Evolutionary conservation across 1,284 basidiomycete species (phyloP).

Genomic region (Macrocystidia cucumis): DNA sequence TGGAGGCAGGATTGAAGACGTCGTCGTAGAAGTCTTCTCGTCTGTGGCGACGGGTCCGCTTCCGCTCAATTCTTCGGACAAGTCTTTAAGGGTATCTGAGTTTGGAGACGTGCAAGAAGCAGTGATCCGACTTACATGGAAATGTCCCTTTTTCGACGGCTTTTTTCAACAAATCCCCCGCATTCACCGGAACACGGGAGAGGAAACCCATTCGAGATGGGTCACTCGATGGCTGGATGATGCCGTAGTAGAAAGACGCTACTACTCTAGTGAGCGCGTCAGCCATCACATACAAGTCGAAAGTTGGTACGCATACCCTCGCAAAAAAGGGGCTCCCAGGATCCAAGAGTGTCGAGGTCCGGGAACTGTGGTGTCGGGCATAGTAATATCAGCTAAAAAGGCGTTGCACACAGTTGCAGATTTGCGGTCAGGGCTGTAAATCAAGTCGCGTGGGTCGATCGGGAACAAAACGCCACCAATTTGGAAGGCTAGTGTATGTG

Average conservation of each 20-base stretch:
- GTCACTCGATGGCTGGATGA: constrained; percentile 39
- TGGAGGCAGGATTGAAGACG: too few species aligned
- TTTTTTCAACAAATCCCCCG: constrained; percentile 26
- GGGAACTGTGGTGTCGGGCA: constrained; percentile 17
- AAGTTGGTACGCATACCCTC: constrained; percentile 26
- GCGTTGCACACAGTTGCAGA: constrained; percentile 39
- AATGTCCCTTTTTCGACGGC: constrained; percentile 26
- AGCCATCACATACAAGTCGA: not conserved
- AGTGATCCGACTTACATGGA: too few species aligned
- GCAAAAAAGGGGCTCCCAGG: constrained; percentile 46
- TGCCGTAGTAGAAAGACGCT: constrained; percentile 60
- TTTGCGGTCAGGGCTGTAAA: constrained; percentile 28
- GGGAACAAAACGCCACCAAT: constrained; percentile 59
- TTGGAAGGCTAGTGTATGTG: constrained; percentile 50
- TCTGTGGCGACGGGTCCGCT: too few species aligned
- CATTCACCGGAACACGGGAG: constrained; percentile 55
- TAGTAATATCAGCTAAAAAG: constrained; percentile 47
- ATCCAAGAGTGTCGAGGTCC: constrained; percentile 46
- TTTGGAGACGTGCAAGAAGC: too few species aligned
- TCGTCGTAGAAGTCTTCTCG: too few species aligned
- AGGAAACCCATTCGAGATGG: constrained; percentile 63
- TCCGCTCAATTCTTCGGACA: too few species aligned
- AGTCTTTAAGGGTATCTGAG: too few species aligned
- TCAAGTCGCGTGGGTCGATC: constrained; percentile 62
- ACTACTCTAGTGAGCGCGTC: constrained; percentile 29